These are phyloP conservation scores for Begonia peltatifolia DNA, from an alignment of 306 rosid genomes.

Conservation along the genomic window DNA sequence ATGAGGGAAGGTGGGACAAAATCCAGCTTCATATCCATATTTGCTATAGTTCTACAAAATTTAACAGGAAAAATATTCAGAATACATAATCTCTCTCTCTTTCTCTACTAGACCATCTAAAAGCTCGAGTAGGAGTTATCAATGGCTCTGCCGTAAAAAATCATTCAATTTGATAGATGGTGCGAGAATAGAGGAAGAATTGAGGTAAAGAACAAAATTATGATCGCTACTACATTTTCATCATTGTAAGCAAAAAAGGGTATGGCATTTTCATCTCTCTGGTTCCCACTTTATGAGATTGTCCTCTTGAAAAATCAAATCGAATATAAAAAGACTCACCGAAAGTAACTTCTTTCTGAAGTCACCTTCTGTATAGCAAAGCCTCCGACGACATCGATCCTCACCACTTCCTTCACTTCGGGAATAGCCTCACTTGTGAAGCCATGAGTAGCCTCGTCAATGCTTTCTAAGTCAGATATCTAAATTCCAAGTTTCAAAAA, in stretches of 20 bases:
- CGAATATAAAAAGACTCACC: slow-evolving; percentile 31
- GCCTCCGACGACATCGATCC: slow-evolving; percentile 89
- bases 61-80: slow-evolving; percentile 6
- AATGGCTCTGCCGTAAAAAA: too few relatives aligned
- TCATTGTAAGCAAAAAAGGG: too few relatives aligned
- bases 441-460: slow-evolving; percentile 24
- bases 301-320: too few relatives aligned
- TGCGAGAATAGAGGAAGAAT: too few relatives aligned
- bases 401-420: slow-evolving; percentile 49
- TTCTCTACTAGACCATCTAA: too few relatives aligned
- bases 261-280: too few relatives aligned
- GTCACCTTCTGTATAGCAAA: slow-evolving; percentile 85
- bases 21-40: slow-evolving; percentile 85
- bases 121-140: too few relatives aligned
- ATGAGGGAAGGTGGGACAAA: slow-evolving; percentile 71
- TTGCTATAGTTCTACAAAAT: slow-evolving; percentile 67
- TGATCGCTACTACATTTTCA: too few relatives aligned
- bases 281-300: too few relatives aligned
- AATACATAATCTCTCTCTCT: not conserved
- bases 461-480: slow-evolving; percentile 40
- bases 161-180: too few relatives aligned
- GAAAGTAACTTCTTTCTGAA: slow-evolving; percentile 71
- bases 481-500: slow-evolving; percentile 19
- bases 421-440: slow-evolving; percentile 42
- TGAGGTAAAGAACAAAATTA: too few relatives aligned